Conservation (phyloP, 148 eudicot species). For the Chenopodium quinoa region DNA sequence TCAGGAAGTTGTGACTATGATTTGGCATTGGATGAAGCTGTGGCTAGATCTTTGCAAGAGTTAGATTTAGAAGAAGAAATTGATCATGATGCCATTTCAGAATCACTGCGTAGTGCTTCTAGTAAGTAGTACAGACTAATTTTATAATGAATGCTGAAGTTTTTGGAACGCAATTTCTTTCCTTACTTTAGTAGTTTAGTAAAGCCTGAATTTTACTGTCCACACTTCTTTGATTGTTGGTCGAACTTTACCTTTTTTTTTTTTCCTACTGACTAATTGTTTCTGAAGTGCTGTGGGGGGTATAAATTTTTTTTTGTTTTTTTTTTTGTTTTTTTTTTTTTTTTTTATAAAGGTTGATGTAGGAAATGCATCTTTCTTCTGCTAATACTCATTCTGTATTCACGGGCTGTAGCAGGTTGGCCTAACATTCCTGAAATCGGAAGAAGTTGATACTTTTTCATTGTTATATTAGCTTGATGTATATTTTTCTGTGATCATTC, state of each 20-base stretch:
- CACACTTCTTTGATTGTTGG: neutral
- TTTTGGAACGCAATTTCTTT: neutral
- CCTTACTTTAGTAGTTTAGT: neutral
- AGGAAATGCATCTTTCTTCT: neutral
- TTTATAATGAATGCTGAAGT: slow-evolving; percentile 5
- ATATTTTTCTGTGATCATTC: neutral
- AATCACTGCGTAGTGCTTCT: slow-evolving; percentile 35
- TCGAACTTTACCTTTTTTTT: neutral
- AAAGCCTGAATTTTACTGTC: neutral
- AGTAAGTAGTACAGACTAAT: slow-evolving; percentile 33
- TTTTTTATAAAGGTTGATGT: neutral
- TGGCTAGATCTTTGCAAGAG: slow-evolving; percentile 70
- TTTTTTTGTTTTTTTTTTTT: neutral
- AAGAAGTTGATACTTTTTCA: neutral
- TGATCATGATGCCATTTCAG: slow-evolving; percentile 39
- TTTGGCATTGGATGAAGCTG: slow-evolving; percentile 73
- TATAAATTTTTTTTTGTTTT: neutral
- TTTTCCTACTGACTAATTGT: neutral
- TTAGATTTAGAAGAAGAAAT: slow-evolving; percentile 50
- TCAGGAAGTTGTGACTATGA: slow-evolving; percentile 40
- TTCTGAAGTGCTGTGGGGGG: neutral
- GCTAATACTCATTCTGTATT: neutral
- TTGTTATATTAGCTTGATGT: neutral
- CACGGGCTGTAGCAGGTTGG: neutral
- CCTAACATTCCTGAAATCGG: neutral